Evolutionary conservation across 148 eudicot species (phyloP).

Genomic region (Vaccinium darrowii): DNA sequence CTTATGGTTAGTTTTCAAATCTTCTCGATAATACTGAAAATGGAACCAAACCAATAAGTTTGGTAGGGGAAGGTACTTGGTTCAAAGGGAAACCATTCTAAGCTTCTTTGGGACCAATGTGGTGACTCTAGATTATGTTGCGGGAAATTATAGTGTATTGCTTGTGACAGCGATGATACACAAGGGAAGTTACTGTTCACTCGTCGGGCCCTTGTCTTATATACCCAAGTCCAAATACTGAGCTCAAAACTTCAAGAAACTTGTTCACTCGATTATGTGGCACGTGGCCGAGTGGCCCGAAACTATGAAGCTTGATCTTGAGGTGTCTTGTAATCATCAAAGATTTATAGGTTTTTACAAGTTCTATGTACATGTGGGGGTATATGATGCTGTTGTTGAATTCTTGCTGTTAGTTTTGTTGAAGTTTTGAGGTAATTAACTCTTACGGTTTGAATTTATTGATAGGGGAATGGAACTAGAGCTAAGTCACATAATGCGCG

Average conservation of each 20-base stretch:
- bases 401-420: neutral
- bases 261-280: slow-evolving; percentile 94
- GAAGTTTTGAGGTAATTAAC: neutral
- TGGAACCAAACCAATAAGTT: too few relatives aligned
- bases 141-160: too few relatives aligned
- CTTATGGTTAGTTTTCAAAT: too few relatives aligned
- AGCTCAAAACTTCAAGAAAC: slow-evolving; percentile 32
- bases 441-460: neutral
- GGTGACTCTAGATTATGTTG: too few relatives aligned
- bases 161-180: too few relatives aligned
- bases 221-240: too few relatives aligned
- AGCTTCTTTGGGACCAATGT: too few relatives aligned
- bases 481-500: neutral
- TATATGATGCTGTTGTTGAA: neutral
- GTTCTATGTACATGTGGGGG: neutral
- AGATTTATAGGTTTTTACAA: neutral
- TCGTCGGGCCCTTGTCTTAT: too few relatives aligned
- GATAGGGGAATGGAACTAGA: neutral
- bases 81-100: too few relatives aligned
- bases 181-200: too few relatives aligned
- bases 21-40: too few relatives aligned
- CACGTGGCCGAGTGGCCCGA: slow-evolving; percentile 65
- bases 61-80: too few relatives aligned
- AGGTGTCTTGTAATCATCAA: slow-evolving; percentile 37
- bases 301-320: slow-evolving; percentile 64